phyloP scores from a whole-genome alignment of 2,329 filamentous ascomycete species.

The Ascomycota sp. region DNA sequence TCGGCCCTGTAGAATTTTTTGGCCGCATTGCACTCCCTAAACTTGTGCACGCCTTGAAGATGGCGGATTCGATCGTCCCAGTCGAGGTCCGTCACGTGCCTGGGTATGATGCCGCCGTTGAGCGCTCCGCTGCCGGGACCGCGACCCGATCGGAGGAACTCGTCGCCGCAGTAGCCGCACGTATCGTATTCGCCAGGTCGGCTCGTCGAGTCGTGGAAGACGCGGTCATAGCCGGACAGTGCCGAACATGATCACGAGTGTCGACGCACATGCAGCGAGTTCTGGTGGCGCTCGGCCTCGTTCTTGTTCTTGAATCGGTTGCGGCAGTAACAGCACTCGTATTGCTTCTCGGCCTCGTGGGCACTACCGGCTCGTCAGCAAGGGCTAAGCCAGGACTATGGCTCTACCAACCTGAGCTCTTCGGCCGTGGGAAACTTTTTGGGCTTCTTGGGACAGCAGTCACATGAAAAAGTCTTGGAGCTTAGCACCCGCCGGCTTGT shows the following conservation, averaged over 20 bases:
- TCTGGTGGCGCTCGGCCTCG: constrained; percentile 88
- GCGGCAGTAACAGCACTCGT: constrained; percentile 76
- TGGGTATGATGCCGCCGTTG: constrained; percentile 15
- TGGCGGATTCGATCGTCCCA: constrained; percentile 79
- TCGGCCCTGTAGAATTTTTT: constrained; percentile 98
- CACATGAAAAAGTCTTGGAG: constrained; percentile 45
- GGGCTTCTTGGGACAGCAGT: constrained; percentile 92
- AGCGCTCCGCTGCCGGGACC: constrained; percentile 13
- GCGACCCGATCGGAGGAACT: constrained; percentile 43
- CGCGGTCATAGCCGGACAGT: constrained; percentile 54
- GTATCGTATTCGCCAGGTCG: constrained; percentile 51
- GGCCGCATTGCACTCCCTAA: constrained; percentile 89
- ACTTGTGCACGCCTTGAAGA: constrained; percentile 83
- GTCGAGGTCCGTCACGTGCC: constrained; percentile 52
- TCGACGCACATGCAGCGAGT: constrained; percentile 74
- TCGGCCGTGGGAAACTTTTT: constrained; percentile 81
- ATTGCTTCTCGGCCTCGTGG: constrained; percentile 91
- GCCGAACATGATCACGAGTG: constrained; percentile 97
- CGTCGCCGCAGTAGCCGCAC: constrained; percentile 89
- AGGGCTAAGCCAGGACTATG: no score
- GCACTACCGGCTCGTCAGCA: constrained; percentile 45
- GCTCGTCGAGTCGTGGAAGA: constrained; percentile 64
- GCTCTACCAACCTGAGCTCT: constrained; percentile 76
- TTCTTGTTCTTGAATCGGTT: constrained; percentile 99
- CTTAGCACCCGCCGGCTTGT: constrained; percentile 25